Evolutionary conservation across 306 rosid genomes (phyloP).

Genomic region (Quercus mongolica): DNA sequence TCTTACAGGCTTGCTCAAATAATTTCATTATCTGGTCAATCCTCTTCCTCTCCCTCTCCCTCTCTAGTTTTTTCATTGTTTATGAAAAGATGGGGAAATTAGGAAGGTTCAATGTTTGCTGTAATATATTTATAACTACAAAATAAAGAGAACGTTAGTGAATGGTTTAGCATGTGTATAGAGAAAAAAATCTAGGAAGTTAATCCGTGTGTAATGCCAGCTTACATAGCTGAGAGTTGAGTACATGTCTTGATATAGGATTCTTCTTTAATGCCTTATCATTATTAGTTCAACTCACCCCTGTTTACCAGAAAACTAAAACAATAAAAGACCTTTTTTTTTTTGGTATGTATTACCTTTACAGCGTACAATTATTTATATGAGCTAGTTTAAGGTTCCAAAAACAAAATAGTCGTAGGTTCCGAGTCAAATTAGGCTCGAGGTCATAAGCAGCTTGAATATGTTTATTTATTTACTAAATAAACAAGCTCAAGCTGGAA

Average conservation of each 20-base stretch:
- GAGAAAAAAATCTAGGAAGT: neutral
- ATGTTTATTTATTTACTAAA: neutral
- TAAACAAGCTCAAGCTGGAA: neutral
- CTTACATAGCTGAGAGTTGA: neutral
- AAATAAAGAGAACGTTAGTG: neutral
- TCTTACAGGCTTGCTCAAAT: neutral
- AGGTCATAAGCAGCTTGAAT: neutral
- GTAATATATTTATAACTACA: neutral
- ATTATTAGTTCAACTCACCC: neutral
- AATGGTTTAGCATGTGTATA: neutral
- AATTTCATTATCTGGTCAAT: neutral
- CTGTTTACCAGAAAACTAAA: neutral
- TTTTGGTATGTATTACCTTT: neutral
- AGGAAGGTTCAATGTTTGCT: neutral
- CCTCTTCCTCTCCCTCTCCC: neutral
- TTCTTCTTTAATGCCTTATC: neutral
- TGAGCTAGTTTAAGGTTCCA: neutral
- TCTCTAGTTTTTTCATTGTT: neutral
- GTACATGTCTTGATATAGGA: neutral
- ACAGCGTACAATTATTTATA: neutral
- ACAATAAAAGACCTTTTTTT: neutral
- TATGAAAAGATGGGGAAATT: no score
- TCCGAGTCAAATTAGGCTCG: neutral
- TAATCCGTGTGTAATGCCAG: neutral
- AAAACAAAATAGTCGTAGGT: neutral